Conservation (phyloP, 129 eudicot genomes). For the Flaveria ramosissima region DNA sequence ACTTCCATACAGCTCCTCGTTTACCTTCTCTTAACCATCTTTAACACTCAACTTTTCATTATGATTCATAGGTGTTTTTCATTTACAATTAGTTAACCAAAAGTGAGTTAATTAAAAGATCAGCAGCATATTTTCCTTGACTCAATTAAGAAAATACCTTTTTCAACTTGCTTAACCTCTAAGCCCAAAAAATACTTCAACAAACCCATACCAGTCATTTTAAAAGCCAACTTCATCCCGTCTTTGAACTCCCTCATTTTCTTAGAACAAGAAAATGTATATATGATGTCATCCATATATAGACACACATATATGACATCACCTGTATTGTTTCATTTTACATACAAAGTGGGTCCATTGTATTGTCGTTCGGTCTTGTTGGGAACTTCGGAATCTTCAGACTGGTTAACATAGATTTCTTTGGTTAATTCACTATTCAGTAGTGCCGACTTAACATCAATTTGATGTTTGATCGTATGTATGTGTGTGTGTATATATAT, state of each 20-base stretch:
- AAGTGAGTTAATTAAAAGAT: background rate
- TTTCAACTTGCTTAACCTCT: background rate
- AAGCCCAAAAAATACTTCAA: background rate
- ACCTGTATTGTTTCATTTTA: background rate
- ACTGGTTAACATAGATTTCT: too few species aligned
- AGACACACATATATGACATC: background rate
- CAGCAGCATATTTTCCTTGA: background rate
- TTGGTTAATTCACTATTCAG: too few species aligned
- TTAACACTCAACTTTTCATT: background rate
- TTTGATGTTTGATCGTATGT: too few species aligned
- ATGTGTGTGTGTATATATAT: too few species aligned
- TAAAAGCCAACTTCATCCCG: background rate
- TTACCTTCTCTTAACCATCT: background rate
- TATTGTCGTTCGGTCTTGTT: too few species aligned
- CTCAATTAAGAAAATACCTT: background rate
- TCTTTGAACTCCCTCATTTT: background rate
- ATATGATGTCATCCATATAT: background rate
- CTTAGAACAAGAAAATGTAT: background rate
- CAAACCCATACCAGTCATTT: background rate
- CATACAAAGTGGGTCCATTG: too few species aligned
- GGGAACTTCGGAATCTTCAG: too few species aligned
- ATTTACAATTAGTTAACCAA: background rate
- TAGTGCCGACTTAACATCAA: too few species aligned
- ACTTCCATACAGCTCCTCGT: background rate
- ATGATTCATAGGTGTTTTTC: background rate